A percentile compares a stretch with the other conserved stretches of the same genome.
Evolutionary conservation across 768 basidiomycete species (phyloP).

Genomic region (Leccinum subgranulosum): DNA sequence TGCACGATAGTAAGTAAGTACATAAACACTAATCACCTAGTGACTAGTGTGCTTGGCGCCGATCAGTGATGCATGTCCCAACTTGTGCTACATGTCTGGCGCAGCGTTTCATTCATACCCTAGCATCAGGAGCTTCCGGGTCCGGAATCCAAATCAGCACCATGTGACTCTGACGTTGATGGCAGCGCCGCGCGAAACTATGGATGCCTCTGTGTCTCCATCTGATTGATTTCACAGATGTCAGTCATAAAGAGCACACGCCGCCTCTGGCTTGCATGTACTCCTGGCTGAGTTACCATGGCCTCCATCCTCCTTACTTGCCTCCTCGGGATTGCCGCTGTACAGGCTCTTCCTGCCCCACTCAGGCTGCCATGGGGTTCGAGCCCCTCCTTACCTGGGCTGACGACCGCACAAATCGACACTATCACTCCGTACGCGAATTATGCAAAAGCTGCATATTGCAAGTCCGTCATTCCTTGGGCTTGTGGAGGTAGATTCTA

Average conservation of each 20-base stretch:
- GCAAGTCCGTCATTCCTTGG: constrained; percentile 44
- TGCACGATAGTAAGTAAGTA: background rate
- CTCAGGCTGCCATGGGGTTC: constrained; percentile 15
- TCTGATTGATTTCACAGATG: background rate
- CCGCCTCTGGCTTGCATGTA: background rate
- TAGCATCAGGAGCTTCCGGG: background rate
- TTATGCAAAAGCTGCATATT: constrained; percentile 50
- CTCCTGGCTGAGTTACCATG: constrained; percentile 2
- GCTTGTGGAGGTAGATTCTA: constrained; percentile 46
- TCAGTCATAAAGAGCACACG: background rate
- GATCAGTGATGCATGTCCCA: too few species aligned
- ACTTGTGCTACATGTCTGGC: too few species aligned
- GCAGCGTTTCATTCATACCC: background rate
- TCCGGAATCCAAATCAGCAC: too few species aligned
- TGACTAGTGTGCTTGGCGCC: too few species aligned
- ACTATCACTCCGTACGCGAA: constrained; percentile 44
- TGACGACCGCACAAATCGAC: constrained; percentile 39
- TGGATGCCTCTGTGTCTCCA: background rate
- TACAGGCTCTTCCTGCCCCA: constrained; percentile 19
- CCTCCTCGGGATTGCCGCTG: constrained; percentile 9
- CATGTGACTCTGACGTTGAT: background rate
- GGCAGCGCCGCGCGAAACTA: too few species aligned
- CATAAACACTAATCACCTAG: background rate
- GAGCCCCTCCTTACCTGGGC: constrained; percentile 25
- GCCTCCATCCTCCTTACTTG: background rate